Evolutionary conservation across 306 rosid species (phyloP).

Genomic region (Fragaria nilgerrensis): DNA sequence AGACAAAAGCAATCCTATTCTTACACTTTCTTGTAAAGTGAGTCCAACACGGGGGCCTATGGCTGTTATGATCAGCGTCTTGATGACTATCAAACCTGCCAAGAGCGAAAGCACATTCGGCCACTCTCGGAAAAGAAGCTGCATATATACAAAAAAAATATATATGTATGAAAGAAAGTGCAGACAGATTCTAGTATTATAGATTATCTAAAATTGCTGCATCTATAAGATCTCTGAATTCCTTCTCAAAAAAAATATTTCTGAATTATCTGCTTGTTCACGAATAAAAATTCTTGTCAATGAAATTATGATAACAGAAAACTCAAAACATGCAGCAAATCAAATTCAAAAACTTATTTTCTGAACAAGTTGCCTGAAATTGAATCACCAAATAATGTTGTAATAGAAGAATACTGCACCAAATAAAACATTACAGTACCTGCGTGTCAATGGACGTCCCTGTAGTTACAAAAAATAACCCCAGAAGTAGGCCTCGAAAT

Average conservation of each 20-base stretch:
- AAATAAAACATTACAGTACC: conserved; percentile 40
- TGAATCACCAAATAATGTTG: not conserved
- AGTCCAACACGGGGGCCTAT: conserved; percentile 99
- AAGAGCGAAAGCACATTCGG: conserved; percentile 94
- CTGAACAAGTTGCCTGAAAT: not conserved
- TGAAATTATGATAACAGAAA: not conserved
- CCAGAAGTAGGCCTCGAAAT: conserved; percentile 95
- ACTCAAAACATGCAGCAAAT: not conserved
- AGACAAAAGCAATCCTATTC: conserved; percentile 95
- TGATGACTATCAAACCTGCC: conserved; percentile 85
- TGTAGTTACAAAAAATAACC: conserved; percentile 85
- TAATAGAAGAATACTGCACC: not conserved
- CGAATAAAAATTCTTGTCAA: not conserved
- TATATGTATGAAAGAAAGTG: conserved; percentile 4
- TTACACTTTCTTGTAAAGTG: conserved; percentile 84
- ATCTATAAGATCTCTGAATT: not conserved
- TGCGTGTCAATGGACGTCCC: conserved; percentile 91
- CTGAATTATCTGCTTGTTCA: too few species aligned
- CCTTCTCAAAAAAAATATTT: too few species aligned
- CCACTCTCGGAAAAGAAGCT: conserved; percentile 96
- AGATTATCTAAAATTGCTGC: not conserved
- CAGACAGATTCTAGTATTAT: not conserved
- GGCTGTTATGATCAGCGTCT: conserved; percentile 91
- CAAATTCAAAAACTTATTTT: not conserved
- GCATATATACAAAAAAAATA: conserved; percentile 31